These are phyloP conservation scores for Malassezia psittaci DNA, from an alignment of 1,284 basidiomycete genomes.

Conservation along the genomic window DNA sequence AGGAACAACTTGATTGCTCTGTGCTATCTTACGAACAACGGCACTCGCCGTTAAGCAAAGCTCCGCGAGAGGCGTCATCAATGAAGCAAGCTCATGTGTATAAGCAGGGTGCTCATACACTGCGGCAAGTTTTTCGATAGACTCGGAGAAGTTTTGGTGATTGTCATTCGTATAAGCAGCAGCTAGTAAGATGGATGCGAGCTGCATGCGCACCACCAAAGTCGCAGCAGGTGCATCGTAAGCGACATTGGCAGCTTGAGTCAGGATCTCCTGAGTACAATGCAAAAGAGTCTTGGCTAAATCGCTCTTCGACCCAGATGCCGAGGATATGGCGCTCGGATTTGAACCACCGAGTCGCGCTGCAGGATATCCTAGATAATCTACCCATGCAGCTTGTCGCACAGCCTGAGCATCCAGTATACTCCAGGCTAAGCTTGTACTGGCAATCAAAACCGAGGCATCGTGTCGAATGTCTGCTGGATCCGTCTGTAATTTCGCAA, in stretches of 20 bases:
- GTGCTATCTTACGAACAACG: not conserved
- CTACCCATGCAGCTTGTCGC: constrained; percentile 11
- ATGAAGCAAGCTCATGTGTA: not conserved
- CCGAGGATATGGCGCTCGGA: no score
- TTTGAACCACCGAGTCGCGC: not conserved
- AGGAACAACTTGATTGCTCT: not conserved
- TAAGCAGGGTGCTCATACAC: constrained; percentile 5
- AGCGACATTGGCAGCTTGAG: not conserved
- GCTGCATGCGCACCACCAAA: not conserved
- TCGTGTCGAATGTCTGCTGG: not conserved
- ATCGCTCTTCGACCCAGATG: no score
- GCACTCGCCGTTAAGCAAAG: not conserved
- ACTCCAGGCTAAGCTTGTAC: constrained; percentile 8
- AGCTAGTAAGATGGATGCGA: constrained; percentile 4
- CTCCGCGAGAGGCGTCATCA: constrained; percentile 2
- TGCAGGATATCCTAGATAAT: not conserved
- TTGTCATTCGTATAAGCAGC: not conserved
- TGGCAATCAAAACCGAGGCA: not conserved
- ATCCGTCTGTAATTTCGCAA: not conserved
- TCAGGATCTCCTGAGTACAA: not conserved
- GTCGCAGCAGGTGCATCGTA: not conserved
- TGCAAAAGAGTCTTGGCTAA: not conserved
- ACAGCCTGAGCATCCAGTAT: constrained; percentile 11
- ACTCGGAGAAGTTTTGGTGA: not conserved
- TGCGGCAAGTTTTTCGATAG: not conserved